These are phyloP conservation scores for Colletotrichum sp. DNA, from an alignment of 2,329 filamentous ascomycete species.

Conservation along the genomic window DNA sequence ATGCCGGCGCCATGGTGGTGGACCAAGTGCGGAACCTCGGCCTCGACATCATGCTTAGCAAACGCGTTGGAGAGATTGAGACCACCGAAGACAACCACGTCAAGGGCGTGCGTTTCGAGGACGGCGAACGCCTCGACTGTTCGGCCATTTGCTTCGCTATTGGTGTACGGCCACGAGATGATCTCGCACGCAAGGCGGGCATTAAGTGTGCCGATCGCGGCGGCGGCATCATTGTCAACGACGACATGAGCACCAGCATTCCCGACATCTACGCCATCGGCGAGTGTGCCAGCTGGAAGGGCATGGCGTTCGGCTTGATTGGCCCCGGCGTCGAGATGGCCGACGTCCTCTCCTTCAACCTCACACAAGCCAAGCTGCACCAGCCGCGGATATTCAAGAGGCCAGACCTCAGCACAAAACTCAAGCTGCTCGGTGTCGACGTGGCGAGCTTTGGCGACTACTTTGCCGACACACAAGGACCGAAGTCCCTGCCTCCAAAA, in stretches of 20 bases:
- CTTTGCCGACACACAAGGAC: constrained; percentile 87
- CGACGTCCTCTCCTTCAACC: constrained; percentile 87
- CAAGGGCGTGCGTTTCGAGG: constrained; percentile 78
- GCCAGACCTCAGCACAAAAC: constrained; percentile 88
- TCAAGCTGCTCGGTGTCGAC: constrained; percentile 88
- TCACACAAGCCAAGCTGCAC: constrained; percentile 81
- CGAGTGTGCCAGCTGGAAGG: constrained; percentile 90
- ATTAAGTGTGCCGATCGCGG: constrained; percentile 76
- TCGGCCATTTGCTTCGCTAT: constrained; percentile 90
- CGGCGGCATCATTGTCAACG: constrained; percentile 76
- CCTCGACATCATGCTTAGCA: constrained; percentile 79
- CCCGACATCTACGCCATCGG: constrained; percentile 85
- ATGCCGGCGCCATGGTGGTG: constrained; percentile 82
- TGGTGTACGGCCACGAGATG: constrained; percentile 81
- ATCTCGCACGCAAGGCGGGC: constrained; percentile 72
- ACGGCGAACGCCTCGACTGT: constrained; percentile 78
- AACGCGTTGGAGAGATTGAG: constrained; percentile 74
- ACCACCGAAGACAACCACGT: constrained; percentile 72
- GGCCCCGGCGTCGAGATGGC: constrained; percentile 93
- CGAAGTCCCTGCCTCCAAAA: constrained; percentile 72
- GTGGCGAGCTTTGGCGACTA: constrained; percentile 95
- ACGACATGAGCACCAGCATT: constrained; percentile 71
- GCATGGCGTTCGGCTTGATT: constrained; percentile 87
- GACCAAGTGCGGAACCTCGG: constrained; percentile 82
- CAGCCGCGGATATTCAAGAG: constrained; percentile 74